A percentile compares a stretch with the other conserved stretches of the same genome.
These are phyloP conservation scores for Pilobolus umbonatus DNA, from an alignment of 192 early-diverging fungal species.

Conservation along the genomic window DNA sequence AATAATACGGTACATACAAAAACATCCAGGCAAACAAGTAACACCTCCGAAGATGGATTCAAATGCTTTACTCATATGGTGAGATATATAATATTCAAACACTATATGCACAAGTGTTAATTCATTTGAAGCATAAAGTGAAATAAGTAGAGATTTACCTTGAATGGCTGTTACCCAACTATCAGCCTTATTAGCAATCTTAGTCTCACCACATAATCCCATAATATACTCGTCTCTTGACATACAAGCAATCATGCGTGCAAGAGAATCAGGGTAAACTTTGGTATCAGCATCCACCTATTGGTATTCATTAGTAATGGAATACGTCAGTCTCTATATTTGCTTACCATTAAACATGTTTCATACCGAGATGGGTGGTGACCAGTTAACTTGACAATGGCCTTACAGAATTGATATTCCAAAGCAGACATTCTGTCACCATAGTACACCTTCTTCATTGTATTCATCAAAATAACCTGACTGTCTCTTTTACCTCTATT, in stretches of 20 bases:
- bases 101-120: constrained; percentile 29
- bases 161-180: constrained; percentile 90
- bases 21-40: constrained; percentile 70
- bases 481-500: constrained; percentile 93
- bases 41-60: constrained; percentile 71
- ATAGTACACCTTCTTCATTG: constrained; percentile 79
- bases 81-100: constrained; percentile 75
- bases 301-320: not conserved
- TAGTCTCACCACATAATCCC: constrained; percentile 96
- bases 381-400: constrained; percentile 65
- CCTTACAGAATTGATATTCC: constrained; percentile 75
- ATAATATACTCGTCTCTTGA: constrained; percentile 83
- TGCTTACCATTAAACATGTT: constrained; percentile 64
- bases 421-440: constrained; percentile 76
- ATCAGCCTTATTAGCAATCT: constrained; percentile 88
- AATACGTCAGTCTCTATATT: no score
- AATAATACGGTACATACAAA: constrained; percentile 75
- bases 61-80: constrained; percentile 68
- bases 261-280: constrained; percentile 70
- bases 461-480: constrained; percentile 92
- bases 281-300: constrained; percentile 83
- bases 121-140: not conserved
- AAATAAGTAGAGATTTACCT: constrained; percentile 21
- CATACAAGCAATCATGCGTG: constrained; percentile 83
- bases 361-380: constrained; percentile 69